Evolutionary conservation across 176 grass and related monocot species (phyloP).

Genomic region (Carex littledalei): DNA sequence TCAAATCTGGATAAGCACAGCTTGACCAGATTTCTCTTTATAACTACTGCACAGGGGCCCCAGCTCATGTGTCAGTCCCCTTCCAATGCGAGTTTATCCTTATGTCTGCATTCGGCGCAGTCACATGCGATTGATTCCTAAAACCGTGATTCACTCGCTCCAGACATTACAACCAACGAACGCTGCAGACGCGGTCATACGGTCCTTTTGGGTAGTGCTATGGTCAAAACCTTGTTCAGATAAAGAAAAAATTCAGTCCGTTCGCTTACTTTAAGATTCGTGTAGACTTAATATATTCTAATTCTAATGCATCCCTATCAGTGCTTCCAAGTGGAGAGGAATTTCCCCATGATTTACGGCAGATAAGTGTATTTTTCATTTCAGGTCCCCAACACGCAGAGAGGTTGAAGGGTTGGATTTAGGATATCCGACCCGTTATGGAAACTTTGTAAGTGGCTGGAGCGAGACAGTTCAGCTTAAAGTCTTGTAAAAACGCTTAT

Average conservation of each 20-base stretch:
- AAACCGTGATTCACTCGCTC: not conserved
- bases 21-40: not conserved
- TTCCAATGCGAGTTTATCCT: not conserved
- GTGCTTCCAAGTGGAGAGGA: not conserved
- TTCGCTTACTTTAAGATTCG: no score
- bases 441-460: not conserved
- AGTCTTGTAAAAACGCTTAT: not conserved
- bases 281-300: no score
- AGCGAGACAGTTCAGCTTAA: not conserved
- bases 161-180: not conserved
- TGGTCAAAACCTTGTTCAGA: no score
- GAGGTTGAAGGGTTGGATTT: not conserved
- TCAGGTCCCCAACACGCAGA: not conserved
- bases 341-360: not conserved
- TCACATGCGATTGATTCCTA: not conserved
- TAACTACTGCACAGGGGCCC: not conserved
- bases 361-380: not conserved
- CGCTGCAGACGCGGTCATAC: no score
- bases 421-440: not conserved
- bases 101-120: not conserved
- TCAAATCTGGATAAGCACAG: constrained; percentile 4
- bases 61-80: not conserved
- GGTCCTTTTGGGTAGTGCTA: no score
- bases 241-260: no score
- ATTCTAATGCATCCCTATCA: no score